Base-by-base conservation (phyloP, 768 basidiomycete genomes). In the Lentinula detonsa region DNA sequence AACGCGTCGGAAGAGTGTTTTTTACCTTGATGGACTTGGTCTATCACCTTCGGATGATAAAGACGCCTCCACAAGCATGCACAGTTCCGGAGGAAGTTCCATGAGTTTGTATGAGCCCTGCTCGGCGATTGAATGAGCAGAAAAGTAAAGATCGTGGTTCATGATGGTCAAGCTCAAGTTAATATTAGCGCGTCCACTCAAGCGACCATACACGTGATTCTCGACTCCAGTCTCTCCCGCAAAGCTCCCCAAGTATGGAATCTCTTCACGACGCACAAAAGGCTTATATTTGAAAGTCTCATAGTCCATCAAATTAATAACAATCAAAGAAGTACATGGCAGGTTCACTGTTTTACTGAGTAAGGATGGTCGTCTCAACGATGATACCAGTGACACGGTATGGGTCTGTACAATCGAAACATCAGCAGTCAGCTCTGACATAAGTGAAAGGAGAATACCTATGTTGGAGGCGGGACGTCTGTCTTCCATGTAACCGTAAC, bases 381-480 rank as follows among this genome's bases (percentile, higher is more conserved):
- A 94, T 86, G 73, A 91, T 92, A 68, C 81, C 74, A 31, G 93
- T 96, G 63, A 99, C 96, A 62, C 91, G 91, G 76, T 99, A 99
- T 34, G 97, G 93, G 75, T 98, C 92, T 93, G 65, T 46, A 46
- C 18, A 54, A 37, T 51, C 53, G 31, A 65, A 18, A 16, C 61
- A 35, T 18, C 34, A 45, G 28, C 16, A 16, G 65, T 15, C 21
- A 64, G 13, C n/a, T 21, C 46, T 21, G 46, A n/a, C 46, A 23
- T 13, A 48, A 54, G 48, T 5, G 59, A 60, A 46, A 55, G 55
- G 42, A n/a, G 74, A 85, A 48, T 75, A 93, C 91, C 96, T 65
- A 97, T 91, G 82, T 99, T 99, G 73, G 95, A 97, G 61, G 96
- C 96, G 31, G 97, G 97, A 64, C 96, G 93, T 65, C 96, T 85